A percentile compares a stretch with the other conserved stretches of the same genome.
Conservation (phyloP, 441 rosid genomes). For the Syzygium malaccense region DNA sequence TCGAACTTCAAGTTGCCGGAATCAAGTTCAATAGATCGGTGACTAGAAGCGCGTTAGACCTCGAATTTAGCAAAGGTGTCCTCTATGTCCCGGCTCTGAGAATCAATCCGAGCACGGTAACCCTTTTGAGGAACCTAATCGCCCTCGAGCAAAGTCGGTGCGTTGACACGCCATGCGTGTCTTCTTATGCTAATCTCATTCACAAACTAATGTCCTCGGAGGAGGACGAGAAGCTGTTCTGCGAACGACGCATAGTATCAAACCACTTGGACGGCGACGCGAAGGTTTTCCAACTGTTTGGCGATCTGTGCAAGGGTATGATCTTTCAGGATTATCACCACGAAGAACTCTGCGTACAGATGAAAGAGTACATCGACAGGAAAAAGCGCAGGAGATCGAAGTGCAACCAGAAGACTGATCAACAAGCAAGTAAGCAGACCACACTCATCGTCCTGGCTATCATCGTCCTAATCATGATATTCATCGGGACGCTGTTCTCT, state of each 20-base stretch:
- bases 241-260: conserved; percentile 10
- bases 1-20: conserved; percentile 20
- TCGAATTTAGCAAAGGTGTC: conserved; percentile 26
- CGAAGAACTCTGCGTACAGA: conserved; percentile 32
- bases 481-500: conserved; percentile 22
- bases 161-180: conserved; percentile 17
- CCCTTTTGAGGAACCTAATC: conserved; percentile 38
- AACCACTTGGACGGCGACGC: background rate
- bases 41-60: conserved; percentile 24
- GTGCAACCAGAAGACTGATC: background rate
- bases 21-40: conserved; percentile 19
- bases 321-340: conserved; percentile 25
- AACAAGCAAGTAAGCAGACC: background rate
- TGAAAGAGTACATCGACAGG: conserved; percentile 14
- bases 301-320: conserved; percentile 16
- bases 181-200: conserved; percentile 38
- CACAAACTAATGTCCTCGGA: conserved; percentile 13
- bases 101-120: conserved; percentile 29
- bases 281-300: conserved; percentile 12
- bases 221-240: conserved; percentile 27
- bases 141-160: conserved; percentile 26
- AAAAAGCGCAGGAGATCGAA: background rate
- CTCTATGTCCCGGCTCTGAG: conserved; percentile 32
- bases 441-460: background rate
- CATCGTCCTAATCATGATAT: conserved; percentile 13